Conservation (phyloP, 106 monocot genomes). For the Allium cepa region DNA sequence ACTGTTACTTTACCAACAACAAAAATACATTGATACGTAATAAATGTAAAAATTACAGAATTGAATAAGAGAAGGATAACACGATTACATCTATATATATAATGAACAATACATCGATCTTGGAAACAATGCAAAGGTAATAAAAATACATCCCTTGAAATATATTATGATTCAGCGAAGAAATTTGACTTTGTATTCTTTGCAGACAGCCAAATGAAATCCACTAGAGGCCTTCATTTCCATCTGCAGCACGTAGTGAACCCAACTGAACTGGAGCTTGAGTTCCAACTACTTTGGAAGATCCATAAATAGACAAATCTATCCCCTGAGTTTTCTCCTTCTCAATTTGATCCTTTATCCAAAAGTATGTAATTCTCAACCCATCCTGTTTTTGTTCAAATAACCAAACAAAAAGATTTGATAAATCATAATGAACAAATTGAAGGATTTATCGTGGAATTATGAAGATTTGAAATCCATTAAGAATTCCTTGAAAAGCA, state of each 20-base stretch:
- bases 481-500: too few species aligned
- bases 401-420: too few species aligned
- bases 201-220: not conserved
- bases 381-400: slow-evolving; percentile 48
- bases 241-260: slow-evolving; percentile 91
- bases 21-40: too few species aligned
- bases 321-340: slow-evolving; percentile 66
- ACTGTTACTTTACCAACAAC: too few species aligned
- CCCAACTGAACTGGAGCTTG: slow-evolving; percentile 95
- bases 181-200: not conserved
- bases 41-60: too few species aligned
- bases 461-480: too few species aligned
- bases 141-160: slow-evolving; percentile 7
- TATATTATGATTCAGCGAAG: not conserved
- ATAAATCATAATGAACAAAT: too few species aligned
- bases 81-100: too few species aligned
- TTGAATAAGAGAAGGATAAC: too few species aligned
- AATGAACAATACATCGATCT: too few species aligned
- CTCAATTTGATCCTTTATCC: slow-evolving; percentile 94
- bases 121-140: slow-evolving; percentile 1
- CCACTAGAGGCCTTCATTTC: slow-evolving; percentile 53
- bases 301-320: slow-evolving; percentile 63
- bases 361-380: slow-evolving; percentile 85
- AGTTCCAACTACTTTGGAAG: slow-evolving; percentile 85
- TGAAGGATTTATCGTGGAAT: too few species aligned